These are phyloP conservation scores for Sutorius australiensis DNA, from an alignment of 768 basidiomycete species.

Conservation along the genomic window DNA sequence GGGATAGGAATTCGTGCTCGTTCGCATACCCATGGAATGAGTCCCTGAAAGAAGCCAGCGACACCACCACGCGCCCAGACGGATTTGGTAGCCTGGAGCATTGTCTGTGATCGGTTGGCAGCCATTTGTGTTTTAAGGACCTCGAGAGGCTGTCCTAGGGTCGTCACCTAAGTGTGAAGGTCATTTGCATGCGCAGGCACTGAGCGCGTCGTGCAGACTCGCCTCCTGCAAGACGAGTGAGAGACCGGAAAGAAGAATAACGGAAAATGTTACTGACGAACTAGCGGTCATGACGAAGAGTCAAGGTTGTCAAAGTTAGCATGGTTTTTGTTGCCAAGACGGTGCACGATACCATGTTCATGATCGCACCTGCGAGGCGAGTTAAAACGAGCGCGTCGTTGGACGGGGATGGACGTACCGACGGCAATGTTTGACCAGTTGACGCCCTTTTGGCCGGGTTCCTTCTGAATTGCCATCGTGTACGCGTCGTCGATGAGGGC, in stretches of 20 bases:
- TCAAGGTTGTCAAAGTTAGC: constrained; percentile 7
- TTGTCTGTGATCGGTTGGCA: constrained; percentile 87
- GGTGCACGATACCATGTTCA: constrained; percentile 84
- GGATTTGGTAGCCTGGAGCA: constrained; percentile 77
- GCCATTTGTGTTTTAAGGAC: constrained; percentile 99
- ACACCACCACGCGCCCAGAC: constrained; percentile 93
- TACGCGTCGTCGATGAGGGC: constrained; percentile 15
- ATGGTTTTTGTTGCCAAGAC: constrained; percentile 24
- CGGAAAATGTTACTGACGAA: constrained; percentile 39
- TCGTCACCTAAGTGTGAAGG: constrained; percentile 69
- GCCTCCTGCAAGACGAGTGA: constrained; percentile 56
- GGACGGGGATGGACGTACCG: constrained; percentile 49
- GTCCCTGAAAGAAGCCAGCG: constrained; percentile 91
- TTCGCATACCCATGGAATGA: constrained; percentile 90
- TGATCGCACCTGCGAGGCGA: constrained; percentile 70
- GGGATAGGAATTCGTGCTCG: not conserved
- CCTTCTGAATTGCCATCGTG: constrained; percentile 75
- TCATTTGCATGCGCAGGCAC: not conserved
- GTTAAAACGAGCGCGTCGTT: constrained; percentile 19
- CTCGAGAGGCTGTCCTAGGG: constrained; percentile 95
- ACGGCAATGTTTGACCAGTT: constrained; percentile 96
- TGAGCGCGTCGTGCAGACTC: constrained; percentile 34
- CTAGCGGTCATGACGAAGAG: constrained; percentile 24
- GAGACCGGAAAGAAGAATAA: not conserved
- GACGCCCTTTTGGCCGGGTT: constrained; percentile 88